Conservation (phyloP, 257 asterid genomes). For the Solanum habrochaites region DNA sequence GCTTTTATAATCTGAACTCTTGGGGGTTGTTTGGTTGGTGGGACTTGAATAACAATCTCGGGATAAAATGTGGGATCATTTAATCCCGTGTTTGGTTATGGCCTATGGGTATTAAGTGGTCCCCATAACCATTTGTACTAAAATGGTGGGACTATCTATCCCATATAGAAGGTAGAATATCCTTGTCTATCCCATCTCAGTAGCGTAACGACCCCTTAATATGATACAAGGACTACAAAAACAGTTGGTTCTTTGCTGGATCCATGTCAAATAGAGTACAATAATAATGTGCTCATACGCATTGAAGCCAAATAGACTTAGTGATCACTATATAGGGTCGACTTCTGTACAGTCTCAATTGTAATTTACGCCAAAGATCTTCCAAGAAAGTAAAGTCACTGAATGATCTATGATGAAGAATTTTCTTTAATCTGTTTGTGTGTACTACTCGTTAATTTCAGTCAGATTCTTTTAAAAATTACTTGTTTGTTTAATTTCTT, state of each 20-base stretch:
- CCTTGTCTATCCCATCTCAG: background rate
- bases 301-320: background rate
- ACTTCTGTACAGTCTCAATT: background rate
- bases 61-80: background rate
- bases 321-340: background rate
- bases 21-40: background rate
- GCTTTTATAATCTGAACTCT: background rate
- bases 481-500: background rate
- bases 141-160: background rate
- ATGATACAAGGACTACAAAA: background rate
- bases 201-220: background rate
- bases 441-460: background rate
- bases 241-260: background rate
- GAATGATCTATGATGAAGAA: background rate
- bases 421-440: background rate
- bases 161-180: background rate
- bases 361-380: background rate
- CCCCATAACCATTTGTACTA: background rate
- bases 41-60: background rate
- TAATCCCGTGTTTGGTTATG: background rate
- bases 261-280: background rate
- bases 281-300: background rate
- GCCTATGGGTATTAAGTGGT: background rate
- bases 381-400: background rate
- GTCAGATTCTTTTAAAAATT: too few species aligned